A percentile compares a stretch with the other conserved stretches of the same genome.
phyloP scores from a whole-genome alignment of 495 filamentous ascomycete genomes.

The Schizothecium vesticola region DNA sequence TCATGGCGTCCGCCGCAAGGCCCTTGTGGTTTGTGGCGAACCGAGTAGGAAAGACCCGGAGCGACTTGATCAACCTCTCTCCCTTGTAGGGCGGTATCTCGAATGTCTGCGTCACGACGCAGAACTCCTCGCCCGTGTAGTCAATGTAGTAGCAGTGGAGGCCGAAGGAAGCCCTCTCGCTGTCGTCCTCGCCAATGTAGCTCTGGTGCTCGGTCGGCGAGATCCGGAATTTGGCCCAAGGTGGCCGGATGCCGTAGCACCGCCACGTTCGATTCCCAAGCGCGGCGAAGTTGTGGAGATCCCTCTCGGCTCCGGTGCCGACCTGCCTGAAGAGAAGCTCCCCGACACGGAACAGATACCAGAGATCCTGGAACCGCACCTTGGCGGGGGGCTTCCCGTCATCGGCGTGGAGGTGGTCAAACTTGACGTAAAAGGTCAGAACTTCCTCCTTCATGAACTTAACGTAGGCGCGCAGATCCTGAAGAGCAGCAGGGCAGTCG shows the following conservation, averaged over 20 bases:
- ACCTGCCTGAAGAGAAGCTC: slow-evolving; percentile 24
- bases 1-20: not conserved
- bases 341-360: slow-evolving; percentile 26
- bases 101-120: slow-evolving; percentile 39
- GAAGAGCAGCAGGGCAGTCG: not conserved
- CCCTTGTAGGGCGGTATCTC: slow-evolving; percentile 47
- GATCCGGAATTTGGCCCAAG: not conserved
- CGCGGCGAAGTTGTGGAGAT: not conserved
- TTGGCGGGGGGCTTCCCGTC: slow-evolving; percentile 10
- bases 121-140: slow-evolving; percentile 54
- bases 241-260: not conserved
- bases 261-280: slow-evolving; percentile 5
- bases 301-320: slow-evolving; percentile 4
- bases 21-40: slow-evolving; percentile 37
- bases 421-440: slow-evolving; percentile 26
- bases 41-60: slow-evolving; percentile 51
- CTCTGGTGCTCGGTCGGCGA: not conserved
- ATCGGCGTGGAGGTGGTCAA: slow-evolving; percentile 4
- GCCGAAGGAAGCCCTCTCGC: slow-evolving; percentile 10
- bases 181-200: slow-evolving; percentile 2
- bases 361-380: slow-evolving; percentile 31
- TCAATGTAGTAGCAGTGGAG: slow-evolving; percentile 44
- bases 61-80: slow-evolving; percentile 47
- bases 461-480: slow-evolving; percentile 19
- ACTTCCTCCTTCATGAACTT: slow-evolving; percentile 32